Evolutionary conservation across 805 yeast genomes (phyloP).

Genomic region (Saccharomycopsis sp.): DNA sequence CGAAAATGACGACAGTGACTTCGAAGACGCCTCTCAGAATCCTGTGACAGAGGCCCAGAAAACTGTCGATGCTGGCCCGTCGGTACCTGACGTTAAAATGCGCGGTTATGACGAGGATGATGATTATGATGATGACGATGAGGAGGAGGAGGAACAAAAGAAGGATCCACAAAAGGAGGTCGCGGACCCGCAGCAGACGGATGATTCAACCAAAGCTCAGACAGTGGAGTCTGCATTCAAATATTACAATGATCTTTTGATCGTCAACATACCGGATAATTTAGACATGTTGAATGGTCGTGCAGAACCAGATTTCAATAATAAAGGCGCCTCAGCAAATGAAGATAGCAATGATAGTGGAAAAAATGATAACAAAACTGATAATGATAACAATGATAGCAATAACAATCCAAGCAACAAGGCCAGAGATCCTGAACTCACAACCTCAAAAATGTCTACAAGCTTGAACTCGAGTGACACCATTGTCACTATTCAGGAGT

Average conservation of each 20-base stretch:
- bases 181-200: background rate
- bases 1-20: conserved; percentile 20
- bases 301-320: conserved; percentile 6
- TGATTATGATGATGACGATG: conserved; percentile 20
- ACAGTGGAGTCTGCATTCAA: background rate
- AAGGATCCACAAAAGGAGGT: background rate
- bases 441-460: conserved; percentile 18
- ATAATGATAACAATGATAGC: background rate
- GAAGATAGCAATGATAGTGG: conserved; percentile 4
- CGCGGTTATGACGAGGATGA: background rate
- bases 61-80: background rate
- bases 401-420: conserved; percentile 3
- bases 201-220: background rate
- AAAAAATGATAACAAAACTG: conserved; percentile 6
- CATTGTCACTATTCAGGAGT: conserved; percentile 19
- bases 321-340: background rate
- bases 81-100: background rate
- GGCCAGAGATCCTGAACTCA: background rate
- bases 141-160: conserved; percentile 20
- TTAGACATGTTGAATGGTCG: conserved; percentile 24
- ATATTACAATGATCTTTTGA: background rate
- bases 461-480: conserved; percentile 16
- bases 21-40: conserved; percentile 17
- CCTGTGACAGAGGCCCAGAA: background rate
- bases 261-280: background rate